phyloP scores from a whole-genome alignment of 1,284 basidiomycete species.

The Trichosporon faecale region DNA sequence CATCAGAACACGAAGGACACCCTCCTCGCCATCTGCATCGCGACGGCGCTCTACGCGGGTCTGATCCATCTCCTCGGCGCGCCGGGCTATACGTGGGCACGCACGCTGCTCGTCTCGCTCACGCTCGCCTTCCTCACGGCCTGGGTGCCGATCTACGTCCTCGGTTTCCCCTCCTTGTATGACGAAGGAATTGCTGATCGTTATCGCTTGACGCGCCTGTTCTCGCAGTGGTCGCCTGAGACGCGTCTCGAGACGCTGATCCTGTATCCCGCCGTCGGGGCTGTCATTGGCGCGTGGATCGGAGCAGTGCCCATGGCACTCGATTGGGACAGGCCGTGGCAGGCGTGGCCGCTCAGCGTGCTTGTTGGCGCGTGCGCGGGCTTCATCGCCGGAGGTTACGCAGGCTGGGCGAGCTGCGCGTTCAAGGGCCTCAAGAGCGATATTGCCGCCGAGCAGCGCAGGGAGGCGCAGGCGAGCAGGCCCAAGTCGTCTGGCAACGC shows the following conservation, averaged over 20 bases:
- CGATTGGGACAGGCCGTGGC: slow-evolving; percentile 95
- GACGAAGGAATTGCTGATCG: slow-evolving; percentile 41
- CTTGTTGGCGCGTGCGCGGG: slow-evolving; percentile 63
- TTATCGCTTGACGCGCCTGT: slow-evolving; percentile 66
- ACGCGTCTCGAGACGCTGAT: slow-evolving; percentile 69
- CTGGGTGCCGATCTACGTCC: slow-evolving; percentile 65
- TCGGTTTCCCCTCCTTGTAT: slow-evolving; percentile 61
- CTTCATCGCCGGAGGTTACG: slow-evolving; percentile 63
- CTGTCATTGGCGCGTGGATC: slow-evolving; percentile 70
- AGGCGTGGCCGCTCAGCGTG: slow-evolving; percentile 82
- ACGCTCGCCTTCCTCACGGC: slow-evolving; percentile 66
- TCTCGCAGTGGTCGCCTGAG: slow-evolving; percentile 69
- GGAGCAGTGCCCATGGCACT: slow-evolving; percentile 78
- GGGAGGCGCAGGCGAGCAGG: background rate
- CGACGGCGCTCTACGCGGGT: slow-evolving; percentile 57
- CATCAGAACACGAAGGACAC: slow-evolving; percentile 55
- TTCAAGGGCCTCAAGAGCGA: slow-evolving; percentile 45
- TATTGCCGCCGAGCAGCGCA: slow-evolving; percentile 19
- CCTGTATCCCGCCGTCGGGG: slow-evolving; percentile 73
- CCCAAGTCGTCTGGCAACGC: slow-evolving; percentile 14
- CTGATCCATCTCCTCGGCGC: slow-evolving; percentile 71
- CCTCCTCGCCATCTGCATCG: slow-evolving; percentile 57
- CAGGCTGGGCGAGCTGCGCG: slow-evolving; percentile 58
- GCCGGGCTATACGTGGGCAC: slow-evolving; percentile 60
- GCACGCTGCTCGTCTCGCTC: slow-evolving; percentile 66